Base-by-base conservation (phyloP, 1,284 basidiomycete genomes). In the Fomitopsis palustris region DNA sequence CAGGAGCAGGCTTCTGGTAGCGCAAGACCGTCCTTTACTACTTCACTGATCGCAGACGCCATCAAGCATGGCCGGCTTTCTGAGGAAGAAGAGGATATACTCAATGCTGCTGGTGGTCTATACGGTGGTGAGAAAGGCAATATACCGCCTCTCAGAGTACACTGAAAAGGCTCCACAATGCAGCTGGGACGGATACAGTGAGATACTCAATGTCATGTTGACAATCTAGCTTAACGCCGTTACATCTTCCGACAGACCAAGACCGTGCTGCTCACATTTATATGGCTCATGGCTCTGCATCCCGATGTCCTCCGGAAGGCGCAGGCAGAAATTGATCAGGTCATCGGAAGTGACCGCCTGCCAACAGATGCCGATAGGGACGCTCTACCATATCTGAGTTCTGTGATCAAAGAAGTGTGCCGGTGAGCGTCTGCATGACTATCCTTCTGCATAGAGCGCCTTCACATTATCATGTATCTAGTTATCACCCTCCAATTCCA, bases 331-430 rank as follows among this genome's bases (percentile, higher is more conserved):
- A 61, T 76, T 49, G 74, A 76, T 63, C 53, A 55, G 19, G 67
- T 75, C n/a, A 56, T 69, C n/a, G 69, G 71, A n/a, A 42, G 53
- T 14, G 38, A 55, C 51, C 61, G 73, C 17, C 58, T 75, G 4
- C 75, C 75, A 1, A 68, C 65, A n/a, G 69, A 75, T 42, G 66
- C 65, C 10, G 75, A 77, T 58, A 56, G 67, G 23, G 56, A 64
- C 23, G 55, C 52, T 4, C 58, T 76, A 51, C 72, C 73, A 1
- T 76, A 72, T 60, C 61, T 75, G 37, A 61, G 68, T 35, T 71
- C 70, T 1, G 56, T 73, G 3, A 62, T 75, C 3, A 63, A 69
- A 49, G 76, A 78, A 59, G 67, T 71, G 12, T 57, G 73, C 38
- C 65, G 74, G 10, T 76, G 73, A 73, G 64, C 7, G 3, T 19